These are phyloP conservation scores for Trypanosoma brucei DNA, from an alignment of 208 protist species.

Conservation along the genomic window DNA sequence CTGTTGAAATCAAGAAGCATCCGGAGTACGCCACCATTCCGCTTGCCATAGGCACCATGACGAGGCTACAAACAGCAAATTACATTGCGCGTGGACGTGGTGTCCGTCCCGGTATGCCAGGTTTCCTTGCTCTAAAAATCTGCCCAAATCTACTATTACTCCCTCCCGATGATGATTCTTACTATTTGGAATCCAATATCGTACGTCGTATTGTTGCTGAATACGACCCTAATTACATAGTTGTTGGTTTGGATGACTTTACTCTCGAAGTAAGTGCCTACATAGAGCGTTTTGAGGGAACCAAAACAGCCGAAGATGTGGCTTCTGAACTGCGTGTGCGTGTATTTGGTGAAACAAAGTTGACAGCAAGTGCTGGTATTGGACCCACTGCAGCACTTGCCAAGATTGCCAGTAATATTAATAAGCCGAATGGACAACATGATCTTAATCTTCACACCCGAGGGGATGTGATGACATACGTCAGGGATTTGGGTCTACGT, in stretches of 20 bases:
- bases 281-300: slow-evolving; percentile 39
- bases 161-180: slow-evolving; percentile 70
- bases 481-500: slow-evolving; percentile 68
- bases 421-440: slow-evolving; percentile 95
- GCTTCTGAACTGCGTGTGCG: slow-evolving; percentile 73
- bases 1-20: slow-evolving; percentile 91
- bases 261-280: slow-evolving; percentile 86
- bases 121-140: slow-evolving; percentile 90
- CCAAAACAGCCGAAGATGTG: slow-evolving; percentile 52
- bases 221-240: slow-evolving; percentile 86
- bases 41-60: slow-evolving; percentile 89
- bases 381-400: slow-evolving; percentile 78
- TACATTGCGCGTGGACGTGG: slow-evolving; percentile 95
- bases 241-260: slow-evolving; percentile 77
- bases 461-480: slow-evolving; percentile 76
- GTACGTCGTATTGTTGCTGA: slow-evolving; percentile 72
- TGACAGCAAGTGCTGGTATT: slow-evolving; percentile 87
- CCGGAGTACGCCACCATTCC: slow-evolving; percentile 84
- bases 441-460: slow-evolving; percentile 65
- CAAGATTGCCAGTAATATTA: slow-evolving; percentile 91
- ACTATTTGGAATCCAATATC: slow-evolving; percentile 56
- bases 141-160: slow-evolving; percentile 91
- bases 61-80: slow-evolving; percentile 95
- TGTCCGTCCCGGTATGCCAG: slow-evolving; percentile 94
- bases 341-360: slow-evolving; percentile 64